Percentiles rank a stretch among this genome's conserved stretches.
Evolutionary conservation across 1,284 basidiomycete genomes (phyloP).

Genomic region (Xerocomus amazonicus): DNA sequence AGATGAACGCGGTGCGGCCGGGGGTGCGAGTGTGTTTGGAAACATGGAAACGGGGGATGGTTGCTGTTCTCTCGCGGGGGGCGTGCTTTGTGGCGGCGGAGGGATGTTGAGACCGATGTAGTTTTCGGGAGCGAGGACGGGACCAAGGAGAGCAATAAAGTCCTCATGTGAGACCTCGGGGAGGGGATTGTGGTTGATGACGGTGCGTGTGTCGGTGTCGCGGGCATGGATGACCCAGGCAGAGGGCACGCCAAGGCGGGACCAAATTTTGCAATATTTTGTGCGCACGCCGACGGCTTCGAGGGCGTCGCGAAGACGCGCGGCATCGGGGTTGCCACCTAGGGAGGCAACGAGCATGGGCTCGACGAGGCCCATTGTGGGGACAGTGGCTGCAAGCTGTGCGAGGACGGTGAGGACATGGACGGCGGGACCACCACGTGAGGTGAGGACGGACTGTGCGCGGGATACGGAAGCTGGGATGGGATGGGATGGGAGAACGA

Average conservation of each 20-base stretch:
- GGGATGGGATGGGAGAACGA: constrained; percentile 60
- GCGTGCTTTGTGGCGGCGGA: constrained; percentile 16
- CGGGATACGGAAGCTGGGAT: constrained; percentile 54
- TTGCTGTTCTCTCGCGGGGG: constrained; percentile 27
- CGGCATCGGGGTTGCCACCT: constrained; percentile 66
- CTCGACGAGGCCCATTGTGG: constrained; percentile 45
- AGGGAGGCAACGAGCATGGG: constrained; percentile 70
- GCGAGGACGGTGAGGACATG: constrained; percentile 68
- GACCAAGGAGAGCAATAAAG: constrained; percentile 72
- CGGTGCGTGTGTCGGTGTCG: constrained; percentile 61
- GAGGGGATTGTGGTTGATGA: constrained; percentile 80
- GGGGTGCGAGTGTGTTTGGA: constrained; percentile 34
- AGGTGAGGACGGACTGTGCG: constrained; percentile 63
- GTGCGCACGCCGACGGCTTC: constrained; percentile 58
- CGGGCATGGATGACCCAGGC: constrained; percentile 79
- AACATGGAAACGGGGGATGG: constrained; percentile 37
- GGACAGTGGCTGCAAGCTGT: constrained; percentile 45
- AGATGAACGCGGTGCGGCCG: constrained; percentile 30
- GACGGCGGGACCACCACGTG: constrained; percentile 67
- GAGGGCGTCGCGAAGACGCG: constrained; percentile 57
- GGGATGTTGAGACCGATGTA: constrained; percentile 37
- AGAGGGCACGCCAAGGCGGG: constrained; percentile 64
- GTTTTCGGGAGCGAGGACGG: constrained; percentile 74
- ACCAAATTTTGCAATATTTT: constrained; percentile 57
- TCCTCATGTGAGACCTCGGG: constrained; percentile 82